These are phyloP conservation scores for Aegilops sharonensis DNA, from an alignment of 176 grass and related monocot genomes.

Conservation along the genomic window DNA sequence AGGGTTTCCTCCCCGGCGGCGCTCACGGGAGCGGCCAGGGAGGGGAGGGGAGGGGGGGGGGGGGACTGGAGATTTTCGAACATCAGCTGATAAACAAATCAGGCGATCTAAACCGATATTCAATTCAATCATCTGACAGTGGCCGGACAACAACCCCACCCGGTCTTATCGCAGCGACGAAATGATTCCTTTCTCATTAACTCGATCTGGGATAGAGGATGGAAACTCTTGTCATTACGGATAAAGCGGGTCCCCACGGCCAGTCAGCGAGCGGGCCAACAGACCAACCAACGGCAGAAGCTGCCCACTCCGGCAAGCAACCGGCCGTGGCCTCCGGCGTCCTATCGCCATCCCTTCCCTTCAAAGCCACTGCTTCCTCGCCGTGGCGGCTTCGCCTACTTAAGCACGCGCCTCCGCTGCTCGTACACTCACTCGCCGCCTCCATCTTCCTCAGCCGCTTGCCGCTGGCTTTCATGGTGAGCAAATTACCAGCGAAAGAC, in stretches of 20 bases:
- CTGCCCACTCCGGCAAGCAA: conserved; percentile 32
- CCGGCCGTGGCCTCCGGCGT: conserved; percentile 14
- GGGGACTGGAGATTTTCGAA: too few species aligned
- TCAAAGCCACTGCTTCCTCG: conserved; percentile 44
- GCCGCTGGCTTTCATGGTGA: conserved; percentile 38
- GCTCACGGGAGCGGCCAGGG: too few species aligned
- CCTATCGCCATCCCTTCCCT: conserved; percentile 39
- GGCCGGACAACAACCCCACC: neutral
- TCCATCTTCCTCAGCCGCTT: neutral
- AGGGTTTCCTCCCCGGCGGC: too few species aligned
- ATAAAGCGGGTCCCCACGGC: neutral
- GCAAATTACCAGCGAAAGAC: neutral
- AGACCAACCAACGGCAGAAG: conserved; percentile 10
- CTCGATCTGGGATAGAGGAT: neutral
- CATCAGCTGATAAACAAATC: neutral
- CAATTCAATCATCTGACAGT: neutral
- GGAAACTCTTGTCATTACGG: neutral
- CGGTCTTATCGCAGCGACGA: neutral
- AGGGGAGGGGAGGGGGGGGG: too few species aligned
- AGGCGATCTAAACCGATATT: neutral
- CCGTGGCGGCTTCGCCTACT: conserved; percentile 23
- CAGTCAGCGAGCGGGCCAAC: neutral
- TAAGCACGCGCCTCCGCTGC: conserved; percentile 6
- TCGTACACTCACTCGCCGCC: neutral
- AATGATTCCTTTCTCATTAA: neutral